phyloP scores from a whole-genome alignment of 2,329 filamentous ascomycete genomes.

The Fusarium beomiforme region DNA sequence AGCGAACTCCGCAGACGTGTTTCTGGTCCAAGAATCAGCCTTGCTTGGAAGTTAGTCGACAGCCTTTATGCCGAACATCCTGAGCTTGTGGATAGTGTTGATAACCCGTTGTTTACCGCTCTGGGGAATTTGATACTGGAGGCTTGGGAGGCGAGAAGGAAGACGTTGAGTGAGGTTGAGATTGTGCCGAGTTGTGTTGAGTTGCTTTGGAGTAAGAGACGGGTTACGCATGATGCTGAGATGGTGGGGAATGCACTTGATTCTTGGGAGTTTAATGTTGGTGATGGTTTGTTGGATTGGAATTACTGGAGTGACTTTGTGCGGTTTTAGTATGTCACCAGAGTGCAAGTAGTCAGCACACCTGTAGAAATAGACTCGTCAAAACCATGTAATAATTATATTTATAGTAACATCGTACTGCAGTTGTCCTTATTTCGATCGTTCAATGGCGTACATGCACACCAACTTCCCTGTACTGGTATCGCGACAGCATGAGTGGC shows the following conservation, averaged over 20 bases:
- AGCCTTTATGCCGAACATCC: conserved; percentile 39
- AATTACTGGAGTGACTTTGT: conserved; percentile 36
- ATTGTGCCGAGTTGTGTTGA: conserved; percentile 19
- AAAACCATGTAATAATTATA: too few species aligned
- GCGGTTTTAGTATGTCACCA: conserved; percentile 23
- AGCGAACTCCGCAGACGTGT: conserved; percentile 44
- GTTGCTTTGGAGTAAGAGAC: conserved; percentile 1
- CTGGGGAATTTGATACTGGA: conserved; percentile 31
- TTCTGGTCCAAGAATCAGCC: conserved; percentile 18
- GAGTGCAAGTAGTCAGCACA: fast-evolving
- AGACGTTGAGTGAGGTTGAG: background rate
- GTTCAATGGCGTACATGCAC: background rate
- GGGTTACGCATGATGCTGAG: background rate
- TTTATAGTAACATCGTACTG: fast-evolving
- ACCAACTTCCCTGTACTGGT: background rate
- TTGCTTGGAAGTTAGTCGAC: conserved; percentile 44
- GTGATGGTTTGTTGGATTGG: conserved; percentile 27
- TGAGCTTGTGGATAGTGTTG: conserved; percentile 8
- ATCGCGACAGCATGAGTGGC: background rate
- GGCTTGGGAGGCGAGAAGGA: conserved; percentile 35
- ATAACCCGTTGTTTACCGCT: conserved; percentile 8
- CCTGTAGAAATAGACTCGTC: fast-evolving
- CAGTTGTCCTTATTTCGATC: background rate
- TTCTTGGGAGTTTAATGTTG: background rate
- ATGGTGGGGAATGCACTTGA: background rate